These are phyloP conservation scores for Trichoderma sp. DNA, from an alignment of 2,329 filamentous ascomycete genomes.

Conservation along the genomic window DNA sequence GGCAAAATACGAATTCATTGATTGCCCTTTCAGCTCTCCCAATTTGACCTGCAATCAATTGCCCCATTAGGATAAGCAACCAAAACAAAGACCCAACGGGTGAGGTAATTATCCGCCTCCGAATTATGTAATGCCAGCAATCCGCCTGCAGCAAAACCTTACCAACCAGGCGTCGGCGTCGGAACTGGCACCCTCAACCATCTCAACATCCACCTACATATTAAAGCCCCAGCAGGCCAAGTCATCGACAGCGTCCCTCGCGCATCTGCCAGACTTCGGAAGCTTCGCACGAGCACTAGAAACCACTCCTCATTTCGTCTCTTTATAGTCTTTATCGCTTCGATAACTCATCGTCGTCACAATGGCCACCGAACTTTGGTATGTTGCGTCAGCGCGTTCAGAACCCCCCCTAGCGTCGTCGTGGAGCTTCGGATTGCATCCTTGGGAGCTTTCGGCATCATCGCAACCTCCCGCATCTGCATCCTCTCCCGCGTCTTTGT, in stretches of 20 bases:
- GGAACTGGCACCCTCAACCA: conserved; percentile 21
- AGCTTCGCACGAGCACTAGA: conserved; percentile 12
- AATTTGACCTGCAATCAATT: conserved; percentile 5
- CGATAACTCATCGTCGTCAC: conserved; percentile 9
- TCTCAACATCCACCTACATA: conserved; percentile 14
- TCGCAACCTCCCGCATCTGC: neutral
- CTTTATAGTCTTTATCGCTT: neutral
- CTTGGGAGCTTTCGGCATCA: conserved; percentile 19
- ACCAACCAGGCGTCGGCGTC: conserved; percentile 17
- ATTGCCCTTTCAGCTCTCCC: neutral
- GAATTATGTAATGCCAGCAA: conserved; percentile 19
- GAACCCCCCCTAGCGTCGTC: conserved; percentile 8
- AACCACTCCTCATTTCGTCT: neutral
- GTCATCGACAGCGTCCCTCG: conserved; percentile 12
- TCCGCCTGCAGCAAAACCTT: conserved; percentile 21
- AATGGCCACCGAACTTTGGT: conserved; percentile 23
- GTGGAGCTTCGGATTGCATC: conserved; percentile 21
- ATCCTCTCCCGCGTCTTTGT: neutral
- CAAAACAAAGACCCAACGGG: conserved; percentile 1
- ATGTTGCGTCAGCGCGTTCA: conserved; percentile 23
- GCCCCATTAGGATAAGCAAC: conserved; percentile 6
- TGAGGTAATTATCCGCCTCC: conserved; percentile 22
- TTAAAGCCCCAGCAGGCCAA: conserved; percentile 4
- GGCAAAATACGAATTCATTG: neutral
- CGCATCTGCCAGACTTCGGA: conserved; percentile 6